phyloP scores from a whole-genome alignment of 371 early-diverging fungal genomes.

The Nosema granulosis region DNA sequence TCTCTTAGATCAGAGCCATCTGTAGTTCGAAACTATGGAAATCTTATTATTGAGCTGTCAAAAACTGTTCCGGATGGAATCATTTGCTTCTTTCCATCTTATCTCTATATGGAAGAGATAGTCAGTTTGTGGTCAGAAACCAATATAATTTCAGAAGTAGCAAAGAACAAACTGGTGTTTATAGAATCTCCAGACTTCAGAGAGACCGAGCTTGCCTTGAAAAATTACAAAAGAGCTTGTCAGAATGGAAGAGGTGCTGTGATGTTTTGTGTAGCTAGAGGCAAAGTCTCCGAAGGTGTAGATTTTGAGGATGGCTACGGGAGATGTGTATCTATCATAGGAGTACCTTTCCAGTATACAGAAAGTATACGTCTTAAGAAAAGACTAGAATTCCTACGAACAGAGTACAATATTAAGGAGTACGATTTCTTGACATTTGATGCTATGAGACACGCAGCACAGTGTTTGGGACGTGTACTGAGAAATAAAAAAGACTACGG shows the following conservation, averaged over 20 bases:
- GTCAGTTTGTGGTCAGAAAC: constrained; percentile 94
- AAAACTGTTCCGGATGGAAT: constrained; percentile 93
- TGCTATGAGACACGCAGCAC: constrained; percentile 97
- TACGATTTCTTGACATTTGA: constrained; percentile 97
- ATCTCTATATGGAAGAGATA: constrained; percentile 95
- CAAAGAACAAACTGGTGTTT: constrained; percentile 91
- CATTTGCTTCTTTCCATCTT: constrained; percentile 95
- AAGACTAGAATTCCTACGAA: constrained; percentile 84
- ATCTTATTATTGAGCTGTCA: constrained; percentile 85
- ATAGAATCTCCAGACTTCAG: constrained; percentile 96
- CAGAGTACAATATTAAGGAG: constrained; percentile 83
- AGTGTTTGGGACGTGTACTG: constrained; percentile 89
- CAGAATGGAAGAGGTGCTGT: constrained; percentile 96
- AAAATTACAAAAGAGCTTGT: constrained; percentile 88
- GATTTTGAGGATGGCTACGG: constrained; percentile 99
- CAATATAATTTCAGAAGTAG: constrained; percentile 71
- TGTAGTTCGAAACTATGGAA: constrained; percentile 96
- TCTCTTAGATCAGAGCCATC: constrained; percentile 93
- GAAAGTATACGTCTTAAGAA: constrained; percentile 82
- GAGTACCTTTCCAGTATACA: constrained; percentile 90
- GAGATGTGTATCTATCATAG: constrained; percentile 85
- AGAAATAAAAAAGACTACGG: constrained; percentile 98
- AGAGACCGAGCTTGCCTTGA: constrained; percentile 89
- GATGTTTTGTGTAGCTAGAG: constrained; percentile 94
- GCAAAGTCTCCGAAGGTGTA: constrained; percentile 97